A percentile compares a stretch with the other conserved stretches of the same genome.
Conservation (phyloP, 495 filamentous ascomycete species). For the Massariosphaeria phaeospora region DNA sequence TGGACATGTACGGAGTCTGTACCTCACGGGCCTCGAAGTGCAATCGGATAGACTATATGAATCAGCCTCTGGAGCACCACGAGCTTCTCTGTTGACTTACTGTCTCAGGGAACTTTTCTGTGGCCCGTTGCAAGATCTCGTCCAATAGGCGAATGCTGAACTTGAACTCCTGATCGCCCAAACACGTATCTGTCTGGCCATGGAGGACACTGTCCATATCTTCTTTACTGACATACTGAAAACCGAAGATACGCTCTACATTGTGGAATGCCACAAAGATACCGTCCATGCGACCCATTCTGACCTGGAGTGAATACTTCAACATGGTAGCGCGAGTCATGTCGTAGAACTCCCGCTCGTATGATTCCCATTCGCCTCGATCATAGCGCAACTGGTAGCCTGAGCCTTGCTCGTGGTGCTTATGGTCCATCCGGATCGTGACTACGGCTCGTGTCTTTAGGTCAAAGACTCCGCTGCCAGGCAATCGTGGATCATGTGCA, state of each 20-base stretch:
- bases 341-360: conserved; percentile 91
- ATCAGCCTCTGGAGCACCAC: conserved; percentile 27
- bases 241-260: conserved; percentile 89
- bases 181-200: conserved; percentile 54
- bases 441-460: conserved; percentile 91
- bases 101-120: conserved; percentile 60
- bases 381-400: conserved; percentile 81
- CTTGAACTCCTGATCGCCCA: conserved; percentile 88
- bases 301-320: conserved; percentile 93
- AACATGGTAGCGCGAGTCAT: conserved; percentile 94
- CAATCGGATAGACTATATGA: conserved; percentile 62
- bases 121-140: conserved; percentile 67
- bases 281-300: conserved; percentile 96
- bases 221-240: conserved; percentile 80
- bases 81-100: conserved; percentile 34
- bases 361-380: conserved; percentile 78
- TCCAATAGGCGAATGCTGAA: conserved; percentile 74
- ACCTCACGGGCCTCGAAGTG: conserved; percentile 75
- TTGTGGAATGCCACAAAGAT: conserved; percentile 99
- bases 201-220: conserved; percentile 89
- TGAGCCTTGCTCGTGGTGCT: conserved; percentile 64
- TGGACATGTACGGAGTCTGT: conserved; percentile 67
- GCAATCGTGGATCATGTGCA: conserved; percentile 78
- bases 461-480: conserved; percentile 93
- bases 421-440: conserved; percentile 78